Percentiles rank a stretch among this genome's conserved stretches.
phyloP scores from a whole-genome alignment of 1,284 basidiomycete species.

The Ustilago cynodontis region DNA sequence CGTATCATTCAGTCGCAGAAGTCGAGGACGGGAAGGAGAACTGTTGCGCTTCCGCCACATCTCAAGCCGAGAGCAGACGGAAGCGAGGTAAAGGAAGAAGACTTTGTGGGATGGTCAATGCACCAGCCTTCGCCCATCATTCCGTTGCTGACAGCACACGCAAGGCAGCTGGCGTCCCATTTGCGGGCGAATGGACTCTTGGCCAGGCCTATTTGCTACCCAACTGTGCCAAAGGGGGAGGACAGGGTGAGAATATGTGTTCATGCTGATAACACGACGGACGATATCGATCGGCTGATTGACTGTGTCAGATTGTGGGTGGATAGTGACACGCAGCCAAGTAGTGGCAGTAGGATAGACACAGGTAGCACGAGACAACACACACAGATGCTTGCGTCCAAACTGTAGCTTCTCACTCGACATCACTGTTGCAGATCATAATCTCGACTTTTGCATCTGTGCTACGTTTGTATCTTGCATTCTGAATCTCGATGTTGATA shows the following conservation, averaged over 20 bases:
- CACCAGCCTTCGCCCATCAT: slow-evolving; percentile 78
- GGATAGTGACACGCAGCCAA: not conserved
- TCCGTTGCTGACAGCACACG: slow-evolving; percentile 82
- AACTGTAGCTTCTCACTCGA: slow-evolving; percentile 18
- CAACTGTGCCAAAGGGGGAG: slow-evolving; percentile 82
- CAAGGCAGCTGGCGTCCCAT: slow-evolving; percentile 79
- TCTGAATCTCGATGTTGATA: not conserved
- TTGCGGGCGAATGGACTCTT: slow-evolving; percentile 77
- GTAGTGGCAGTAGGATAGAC: not conserved
- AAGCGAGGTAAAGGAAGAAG: slow-evolving; percentile 10
- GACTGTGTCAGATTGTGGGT: slow-evolving; percentile 31
- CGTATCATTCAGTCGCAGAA: slow-evolving; percentile 18
- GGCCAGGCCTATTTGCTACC: slow-evolving; percentile 80
- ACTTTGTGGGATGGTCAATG: slow-evolving; percentile 33
- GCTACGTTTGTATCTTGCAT: not conserved
- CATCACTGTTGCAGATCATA: no score
- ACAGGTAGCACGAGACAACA: not conserved
- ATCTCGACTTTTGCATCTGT: no score
- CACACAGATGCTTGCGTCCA: slow-evolving; percentile 23
- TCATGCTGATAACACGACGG: slow-evolving; percentile 79
- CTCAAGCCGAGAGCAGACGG: slow-evolving; percentile 2
- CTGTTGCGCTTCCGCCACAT: slow-evolving; percentile 31
- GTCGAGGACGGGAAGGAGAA: not conserved
- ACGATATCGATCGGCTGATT: slow-evolving; percentile 75
- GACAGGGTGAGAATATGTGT: slow-evolving; percentile 87